Evolutionary conservation across 1,284 basidiomycete genomes (phyloP).

Genomic region (Cryptococcus sp.): DNA sequence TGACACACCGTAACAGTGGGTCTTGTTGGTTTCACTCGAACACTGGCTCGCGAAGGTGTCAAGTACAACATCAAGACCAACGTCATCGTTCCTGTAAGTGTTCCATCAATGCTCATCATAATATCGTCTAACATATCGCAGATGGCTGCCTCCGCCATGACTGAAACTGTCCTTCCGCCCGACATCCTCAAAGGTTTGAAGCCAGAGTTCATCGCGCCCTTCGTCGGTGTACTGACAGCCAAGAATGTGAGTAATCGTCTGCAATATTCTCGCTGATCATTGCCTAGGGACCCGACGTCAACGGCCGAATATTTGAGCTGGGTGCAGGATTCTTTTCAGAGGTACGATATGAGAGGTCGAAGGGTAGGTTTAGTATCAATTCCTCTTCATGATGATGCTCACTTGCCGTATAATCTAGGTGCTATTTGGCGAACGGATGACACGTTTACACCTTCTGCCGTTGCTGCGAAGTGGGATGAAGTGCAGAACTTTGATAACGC

Average conservation of each 20-base stretch:
- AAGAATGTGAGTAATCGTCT: conserved; percentile 37
- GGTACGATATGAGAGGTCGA: conserved; percentile 89
- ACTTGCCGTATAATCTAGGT: conserved; percentile 43
- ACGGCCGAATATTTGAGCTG: conserved; percentile 87
- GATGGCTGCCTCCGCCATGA: conserved; percentile 93
- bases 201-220: conserved; percentile 92
- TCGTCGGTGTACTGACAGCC: conserved; percentile 67
- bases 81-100: conserved; percentile 81
- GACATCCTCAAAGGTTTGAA: conserved; percentile 91
- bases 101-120: not conserved
- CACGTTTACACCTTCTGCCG: conserved; percentile 91
- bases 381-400: not conserved
- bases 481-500: conserved; percentile 77
- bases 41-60: conserved; percentile 83
- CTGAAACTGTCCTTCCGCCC: conserved; percentile 93
- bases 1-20: conserved; percentile 62
- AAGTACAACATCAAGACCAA: conserved; percentile 91
- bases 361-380: too few species aligned
- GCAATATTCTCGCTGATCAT: not conserved
- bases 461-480: conserved; percentile 78
- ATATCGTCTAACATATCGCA: conserved; percentile 42
- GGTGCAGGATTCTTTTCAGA: conserved; percentile 93
- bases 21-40: conserved; percentile 85
- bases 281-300: conserved; percentile 71
- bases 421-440: conserved; percentile 87